Conservation (phyloP, 805 yeast genomes). For the Candida ascalaphidarum region DNA sequence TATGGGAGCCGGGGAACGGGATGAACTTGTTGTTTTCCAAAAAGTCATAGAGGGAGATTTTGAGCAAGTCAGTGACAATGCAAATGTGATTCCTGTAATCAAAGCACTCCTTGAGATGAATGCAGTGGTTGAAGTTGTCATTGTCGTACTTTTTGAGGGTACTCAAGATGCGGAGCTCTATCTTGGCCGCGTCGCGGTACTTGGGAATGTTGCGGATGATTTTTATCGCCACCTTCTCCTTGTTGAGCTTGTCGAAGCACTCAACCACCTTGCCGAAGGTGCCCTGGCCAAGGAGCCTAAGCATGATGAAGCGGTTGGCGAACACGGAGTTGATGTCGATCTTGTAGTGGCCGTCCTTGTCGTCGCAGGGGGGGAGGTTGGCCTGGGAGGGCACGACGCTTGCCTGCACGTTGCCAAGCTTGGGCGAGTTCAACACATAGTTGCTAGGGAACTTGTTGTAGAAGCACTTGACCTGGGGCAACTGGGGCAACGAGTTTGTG, state of each 20-base stretch:
- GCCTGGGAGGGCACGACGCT: constrained; percentile 28
- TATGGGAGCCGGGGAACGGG: constrained; percentile 92
- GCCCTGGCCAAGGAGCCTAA: constrained; percentile 76
- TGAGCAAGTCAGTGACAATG: constrained; percentile 81
- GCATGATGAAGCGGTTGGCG: constrained; percentile 69
- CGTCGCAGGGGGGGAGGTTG: constrained; percentile 39
- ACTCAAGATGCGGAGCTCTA: constrained; percentile 76
- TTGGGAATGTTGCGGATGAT: constrained; percentile 88
- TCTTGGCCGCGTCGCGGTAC: constrained; percentile 91
- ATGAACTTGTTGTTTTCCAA: constrained; percentile 73
- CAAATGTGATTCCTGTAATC: constrained; percentile 93
- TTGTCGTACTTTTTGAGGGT: constrained; percentile 69
- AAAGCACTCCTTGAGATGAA: constrained; percentile 80
- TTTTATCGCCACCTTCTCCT: constrained; percentile 75
- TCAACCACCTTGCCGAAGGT: constrained; percentile 87
- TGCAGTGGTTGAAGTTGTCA: constrained; percentile 61
- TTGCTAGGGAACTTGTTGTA: constrained; percentile 30
- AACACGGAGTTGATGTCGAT: constrained; percentile 50
- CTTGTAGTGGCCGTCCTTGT: constrained; percentile 68
- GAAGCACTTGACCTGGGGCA: constrained; percentile 35
- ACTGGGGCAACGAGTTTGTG: constrained; percentile 35
- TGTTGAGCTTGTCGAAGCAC: constrained; percentile 60
- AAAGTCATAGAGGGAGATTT: constrained; percentile 83
- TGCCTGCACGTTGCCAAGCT: constrained; percentile 32
- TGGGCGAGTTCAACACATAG: constrained; percentile 26